Percentiles rank a stretch among this genome's conserved stretches.
Evolutionary conservation across 805 yeast species (phyloP).

Genomic region (Kluyveromyces lactis): DNA sequence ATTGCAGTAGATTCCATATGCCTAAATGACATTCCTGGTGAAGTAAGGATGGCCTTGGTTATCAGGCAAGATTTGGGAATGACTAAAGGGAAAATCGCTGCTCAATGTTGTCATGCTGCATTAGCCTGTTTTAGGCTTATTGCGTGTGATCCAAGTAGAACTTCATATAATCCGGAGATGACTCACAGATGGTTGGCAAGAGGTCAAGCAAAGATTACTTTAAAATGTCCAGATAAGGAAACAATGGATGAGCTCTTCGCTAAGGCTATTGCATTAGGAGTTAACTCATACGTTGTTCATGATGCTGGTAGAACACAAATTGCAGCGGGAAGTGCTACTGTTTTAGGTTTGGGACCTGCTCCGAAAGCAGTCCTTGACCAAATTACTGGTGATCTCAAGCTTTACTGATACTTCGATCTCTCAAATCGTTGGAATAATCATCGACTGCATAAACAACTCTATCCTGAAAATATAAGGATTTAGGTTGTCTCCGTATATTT

Average conservation of each 20-base stretch:
- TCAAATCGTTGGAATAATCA: no score
- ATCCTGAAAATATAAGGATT: no score
- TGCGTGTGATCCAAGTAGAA: slow-evolving; percentile 38
- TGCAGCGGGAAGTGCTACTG: slow-evolving; percentile 94
- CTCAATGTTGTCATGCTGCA: slow-evolving; percentile 98
- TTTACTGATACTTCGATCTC: slow-evolving; percentile 41
- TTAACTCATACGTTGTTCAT: slow-evolving; percentile 73
- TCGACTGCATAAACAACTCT: no score
- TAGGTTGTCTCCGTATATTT: no score
- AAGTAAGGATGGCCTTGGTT: slow-evolving; percentile 77
- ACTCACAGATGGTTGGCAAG: slow-evolving; percentile 66
- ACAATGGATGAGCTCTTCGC: slow-evolving; percentile 70
- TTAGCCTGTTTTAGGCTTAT: slow-evolving; percentile 74
- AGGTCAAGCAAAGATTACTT: slow-evolving; percentile 92
- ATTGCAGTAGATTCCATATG: slow-evolving; percentile 51
- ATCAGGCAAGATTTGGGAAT: slow-evolving; percentile 84
- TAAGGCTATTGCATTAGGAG: slow-evolving; percentile 68
- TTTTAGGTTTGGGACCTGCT: slow-evolving; percentile 95
- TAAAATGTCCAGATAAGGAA: slow-evolving; percentile 63
- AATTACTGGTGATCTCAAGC: slow-evolving; percentile 69
- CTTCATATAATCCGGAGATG: slow-evolving; percentile 51
- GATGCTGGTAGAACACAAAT: slow-evolving; percentile 98
- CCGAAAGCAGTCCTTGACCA: slow-evolving; percentile 74
- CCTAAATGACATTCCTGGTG: slow-evolving; percentile 65
- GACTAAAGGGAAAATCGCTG: slow-evolving; percentile 95